Percentiles rank a stretch among this genome's conserved stretches.
These are phyloP conservation scores for Phallus indusiatus DNA, from an alignment of 768 basidiomycete genomes.

Conservation along the genomic window DNA sequence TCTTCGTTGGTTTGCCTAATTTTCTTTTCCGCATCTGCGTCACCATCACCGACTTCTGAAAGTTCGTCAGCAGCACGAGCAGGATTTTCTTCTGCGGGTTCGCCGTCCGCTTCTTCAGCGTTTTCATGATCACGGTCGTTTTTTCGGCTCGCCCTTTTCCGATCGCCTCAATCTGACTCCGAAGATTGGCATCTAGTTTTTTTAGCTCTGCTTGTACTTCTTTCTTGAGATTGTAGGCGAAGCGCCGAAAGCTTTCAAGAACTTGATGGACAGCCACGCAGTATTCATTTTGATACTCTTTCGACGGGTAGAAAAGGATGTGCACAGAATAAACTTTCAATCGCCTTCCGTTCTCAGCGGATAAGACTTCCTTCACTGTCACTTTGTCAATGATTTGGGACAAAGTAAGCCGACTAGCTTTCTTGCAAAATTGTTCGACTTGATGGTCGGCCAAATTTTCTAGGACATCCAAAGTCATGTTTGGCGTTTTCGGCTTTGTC, in stretches of 20 bases:
- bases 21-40: slow-evolving; percentile 71
- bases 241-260: slow-evolving; percentile 61
- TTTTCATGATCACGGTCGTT: slow-evolving; percentile 32
- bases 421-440: slow-evolving; percentile 76
- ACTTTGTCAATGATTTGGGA: slow-evolving; percentile 84
- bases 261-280: slow-evolving; percentile 66
- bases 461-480: slow-evolving; percentile 79
- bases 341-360: slow-evolving; percentile 55
- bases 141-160: slow-evolving; percentile 63
- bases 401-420: slow-evolving; percentile 74
- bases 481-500: slow-evolving; percentile 90
- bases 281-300: slow-evolving; percentile 80
- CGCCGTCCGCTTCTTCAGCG: slow-evolving; percentile 43
- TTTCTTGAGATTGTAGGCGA: slow-evolving; percentile 73
- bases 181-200: slow-evolving; percentile 69
- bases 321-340: slow-evolving; percentile 72
- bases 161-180: slow-evolving; percentile 66
- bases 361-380: slow-evolving; percentile 68
- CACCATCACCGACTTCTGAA: slow-evolving; percentile 75
- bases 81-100: slow-evolving; percentile 41
- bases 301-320: slow-evolving; percentile 76
- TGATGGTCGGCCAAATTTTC: slow-evolving; percentile 41
- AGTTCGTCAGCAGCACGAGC: slow-evolving; percentile 54
- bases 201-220: slow-evolving; percentile 84
- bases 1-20: slow-evolving; percentile 63